Conservation (phyloP, 768 basidiomycete species). For the Leucocoprinus leucothites region DNA sequence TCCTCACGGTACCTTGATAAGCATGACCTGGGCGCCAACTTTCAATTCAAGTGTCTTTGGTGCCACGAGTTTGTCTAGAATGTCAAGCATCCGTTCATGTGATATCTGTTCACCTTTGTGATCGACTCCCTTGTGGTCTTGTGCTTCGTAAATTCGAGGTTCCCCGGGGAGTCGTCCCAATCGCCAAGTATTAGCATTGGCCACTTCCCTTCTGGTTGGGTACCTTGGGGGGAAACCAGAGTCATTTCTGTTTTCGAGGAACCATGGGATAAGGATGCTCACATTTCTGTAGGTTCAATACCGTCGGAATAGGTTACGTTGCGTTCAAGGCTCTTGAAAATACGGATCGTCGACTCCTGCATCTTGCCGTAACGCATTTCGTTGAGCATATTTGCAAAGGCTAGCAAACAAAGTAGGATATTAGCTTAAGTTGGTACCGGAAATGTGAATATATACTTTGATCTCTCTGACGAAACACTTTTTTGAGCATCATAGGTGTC, state of each 20-base stretch:
- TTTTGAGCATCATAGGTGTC: slow-evolving; percentile 51
- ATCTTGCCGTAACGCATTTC: slow-evolving; percentile 78
- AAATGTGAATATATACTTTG: slow-evolving; percentile 39
- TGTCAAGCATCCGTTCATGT: slow-evolving; percentile 34
- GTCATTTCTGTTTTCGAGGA: background rate
- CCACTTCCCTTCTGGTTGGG: slow-evolving; percentile 71
- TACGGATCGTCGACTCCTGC: slow-evolving; percentile 33
- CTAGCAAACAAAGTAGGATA: slow-evolving; percentile 22
- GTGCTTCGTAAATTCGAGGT: slow-evolving; percentile 36
- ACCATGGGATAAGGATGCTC: slow-evolving; percentile 16
- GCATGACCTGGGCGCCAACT: slow-evolving; percentile 85
- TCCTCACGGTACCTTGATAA: slow-evolving; percentile 54
- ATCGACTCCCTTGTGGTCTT: slow-evolving; percentile 45
- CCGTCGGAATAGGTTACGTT: slow-evolving; percentile 62
- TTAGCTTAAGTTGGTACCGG: background rate
- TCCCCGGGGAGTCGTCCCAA: slow-evolving; percentile 39
- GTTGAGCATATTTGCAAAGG: slow-evolving; percentile 84
- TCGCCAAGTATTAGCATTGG: slow-evolving; percentile 57
- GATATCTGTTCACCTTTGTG: slow-evolving; percentile 35
- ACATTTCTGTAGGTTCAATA: slow-evolving; percentile 83
- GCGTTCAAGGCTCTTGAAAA: slow-evolving; percentile 58
- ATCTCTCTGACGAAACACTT: slow-evolving; percentile 88
- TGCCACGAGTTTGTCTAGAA: slow-evolving; percentile 63
- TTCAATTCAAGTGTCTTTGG: slow-evolving; percentile 44
- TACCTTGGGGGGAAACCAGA: slow-evolving; percentile 40